These are phyloP conservation scores for Buddleja alternifolia DNA, from an alignment of 257 asterid genomes.

Conservation along the genomic window DNA sequence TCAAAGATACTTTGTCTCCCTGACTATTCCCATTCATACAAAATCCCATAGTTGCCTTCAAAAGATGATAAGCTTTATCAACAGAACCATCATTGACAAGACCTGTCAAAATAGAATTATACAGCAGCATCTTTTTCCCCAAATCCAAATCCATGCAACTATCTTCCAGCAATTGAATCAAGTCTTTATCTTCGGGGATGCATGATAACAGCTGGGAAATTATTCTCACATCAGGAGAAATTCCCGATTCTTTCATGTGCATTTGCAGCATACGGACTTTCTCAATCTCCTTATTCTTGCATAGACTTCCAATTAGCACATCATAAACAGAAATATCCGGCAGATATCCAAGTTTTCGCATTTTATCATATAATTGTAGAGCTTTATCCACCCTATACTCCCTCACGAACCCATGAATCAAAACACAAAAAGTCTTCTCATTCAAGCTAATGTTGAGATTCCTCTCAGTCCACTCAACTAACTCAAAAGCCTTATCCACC, in stretches of 20 bases:
- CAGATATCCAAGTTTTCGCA: constrained; percentile 52
- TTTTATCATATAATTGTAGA: constrained; percentile 60
- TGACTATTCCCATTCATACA: constrained; percentile 36
- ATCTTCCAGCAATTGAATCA: constrained; percentile 52
- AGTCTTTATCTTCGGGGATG: constrained; percentile 50
- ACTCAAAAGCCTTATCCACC: constrained; percentile 73
- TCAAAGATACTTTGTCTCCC: constrained; percentile 33
- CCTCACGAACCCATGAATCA: constrained; percentile 81
- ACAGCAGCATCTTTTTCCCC: constrained; percentile 44
- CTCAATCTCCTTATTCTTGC: constrained; percentile 54
- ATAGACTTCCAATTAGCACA: constrained; percentile 67
- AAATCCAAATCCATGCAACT: constrained; percentile 44
- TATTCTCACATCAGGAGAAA: constrained; percentile 66
- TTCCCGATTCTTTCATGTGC: constrained; percentile 56
- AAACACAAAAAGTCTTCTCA: constrained; percentile 67
- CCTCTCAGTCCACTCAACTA: constrained; percentile 67
- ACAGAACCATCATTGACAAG: constrained; percentile 57
- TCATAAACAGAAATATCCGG: constrained; percentile 71
- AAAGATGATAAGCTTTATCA: constrained; percentile 66
- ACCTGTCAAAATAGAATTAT: constrained; percentile 52
- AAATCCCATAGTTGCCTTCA: constrained; percentile 42
- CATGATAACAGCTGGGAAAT: constrained; percentile 53
- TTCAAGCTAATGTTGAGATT: constrained; percentile 54
- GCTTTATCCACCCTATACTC: constrained; percentile 68
- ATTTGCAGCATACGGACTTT: constrained; percentile 58